phyloP scores from a whole-genome alignment of 2,329 filamentous ascomycete species.

The Hymenoscyphus scutula region DNA sequence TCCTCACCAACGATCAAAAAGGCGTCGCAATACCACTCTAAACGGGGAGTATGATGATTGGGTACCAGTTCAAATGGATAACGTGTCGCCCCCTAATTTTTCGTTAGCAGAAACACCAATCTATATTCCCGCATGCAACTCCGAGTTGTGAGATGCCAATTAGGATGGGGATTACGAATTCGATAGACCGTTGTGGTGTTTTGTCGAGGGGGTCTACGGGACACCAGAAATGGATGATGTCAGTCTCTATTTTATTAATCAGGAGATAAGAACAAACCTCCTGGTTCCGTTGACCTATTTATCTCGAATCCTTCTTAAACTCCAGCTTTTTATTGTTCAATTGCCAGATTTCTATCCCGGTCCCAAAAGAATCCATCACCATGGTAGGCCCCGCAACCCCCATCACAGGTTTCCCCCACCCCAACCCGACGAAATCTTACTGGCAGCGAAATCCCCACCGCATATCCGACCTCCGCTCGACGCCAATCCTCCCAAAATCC shows the following conservation, averaged over 20 bases:
- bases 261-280: background rate
- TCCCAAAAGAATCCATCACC: background rate
- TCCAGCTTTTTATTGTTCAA: no score
- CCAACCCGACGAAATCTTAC: slow-evolving; percentile 35
- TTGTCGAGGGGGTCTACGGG: no score
- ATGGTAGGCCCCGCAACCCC: slow-evolving; percentile 13
- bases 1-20: background rate
- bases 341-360: background rate
- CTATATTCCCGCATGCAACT: background rate
- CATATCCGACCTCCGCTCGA: slow-evolving; percentile 36
- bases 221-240: background rate
- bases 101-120: background rate
- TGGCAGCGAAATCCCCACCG: slow-evolving; percentile 35
- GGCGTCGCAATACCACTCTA: background rate
- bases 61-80: background rate
- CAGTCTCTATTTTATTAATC: background rate
- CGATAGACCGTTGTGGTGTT: no score
- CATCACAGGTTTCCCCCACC: slow-evolving; percentile 29
- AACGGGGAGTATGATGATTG: background rate
- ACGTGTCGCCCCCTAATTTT: no score
- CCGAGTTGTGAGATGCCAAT: background rate
- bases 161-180: background rate
- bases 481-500: slow-evolving; percentile 18
- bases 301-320: background rate
- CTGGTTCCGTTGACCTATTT: background rate